phyloP scores from a whole-genome alignment of 257 asterid genomes.

The Lycium ferocissimum region DNA sequence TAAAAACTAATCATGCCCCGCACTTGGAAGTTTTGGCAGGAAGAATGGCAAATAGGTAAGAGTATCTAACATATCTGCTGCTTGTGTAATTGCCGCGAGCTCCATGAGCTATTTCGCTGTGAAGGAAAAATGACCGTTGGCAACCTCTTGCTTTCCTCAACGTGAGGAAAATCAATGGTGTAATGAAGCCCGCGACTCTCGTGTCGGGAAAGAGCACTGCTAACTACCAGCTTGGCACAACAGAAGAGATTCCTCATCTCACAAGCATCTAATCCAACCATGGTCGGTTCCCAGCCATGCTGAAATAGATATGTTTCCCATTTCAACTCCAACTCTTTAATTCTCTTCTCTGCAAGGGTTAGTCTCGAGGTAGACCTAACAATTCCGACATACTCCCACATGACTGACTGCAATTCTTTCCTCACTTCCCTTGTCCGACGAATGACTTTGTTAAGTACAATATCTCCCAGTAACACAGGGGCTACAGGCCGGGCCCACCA shows the following conservation, averaged over 20 bases:
- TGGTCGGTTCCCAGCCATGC: constrained; percentile 91
- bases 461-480: constrained; percentile 61
- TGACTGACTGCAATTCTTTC: constrained; percentile 67
- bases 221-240: constrained; percentile 88
- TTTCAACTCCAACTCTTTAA: constrained; percentile 78
- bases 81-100: constrained; percentile 79
- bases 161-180: constrained; percentile 71
- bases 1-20: not conserved
- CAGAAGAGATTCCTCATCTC: constrained; percentile 96
- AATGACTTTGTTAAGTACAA: constrained; percentile 43
- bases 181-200: constrained; percentile 97
- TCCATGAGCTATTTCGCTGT: constrained; percentile 70
- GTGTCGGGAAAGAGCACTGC: constrained; percentile 88
- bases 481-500: constrained; percentile 71
- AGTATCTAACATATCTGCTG: constrained; percentile 48
- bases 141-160: constrained; percentile 87
- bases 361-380: constrained; percentile 85
- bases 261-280: constrained; percentile 90
- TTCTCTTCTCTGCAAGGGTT: constrained; percentile 73
- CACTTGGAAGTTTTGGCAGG: not conserved
- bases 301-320: constrained; percentile 91
- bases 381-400: constrained; percentile 95
- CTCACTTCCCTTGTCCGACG: constrained; percentile 70
- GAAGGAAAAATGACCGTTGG: constrained; percentile 87
- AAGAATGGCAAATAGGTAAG: not conserved